Evolutionary conservation across 2,329 filamentous ascomycete genomes (phyloP).

Genomic region (Beauveria sp.): DNA sequence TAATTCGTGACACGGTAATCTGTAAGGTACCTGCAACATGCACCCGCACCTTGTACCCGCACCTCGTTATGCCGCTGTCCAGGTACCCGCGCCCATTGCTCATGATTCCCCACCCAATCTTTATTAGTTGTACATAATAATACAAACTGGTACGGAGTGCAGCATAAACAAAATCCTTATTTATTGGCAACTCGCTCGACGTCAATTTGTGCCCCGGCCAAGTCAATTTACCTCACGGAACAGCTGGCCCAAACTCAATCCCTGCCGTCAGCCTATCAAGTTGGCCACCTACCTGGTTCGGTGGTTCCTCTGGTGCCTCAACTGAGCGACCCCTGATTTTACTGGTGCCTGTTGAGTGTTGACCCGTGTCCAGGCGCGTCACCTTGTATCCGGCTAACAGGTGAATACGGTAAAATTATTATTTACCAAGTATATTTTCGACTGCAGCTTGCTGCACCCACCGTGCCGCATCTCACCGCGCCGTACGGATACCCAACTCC

Average conservation of each 20-base stretch:
- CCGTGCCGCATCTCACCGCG: constrained; percentile 2
- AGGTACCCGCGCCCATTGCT: background rate
- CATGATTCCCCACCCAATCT: background rate
- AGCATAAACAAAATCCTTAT: too few relatives aligned
- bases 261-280: constrained; percentile 2
- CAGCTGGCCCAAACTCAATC: background rate
- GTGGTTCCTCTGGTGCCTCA: background rate
- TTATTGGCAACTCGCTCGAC: background rate
- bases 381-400: background rate
- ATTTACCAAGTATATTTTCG: background rate
- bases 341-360: background rate
- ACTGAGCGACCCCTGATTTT: constrained; percentile 8
- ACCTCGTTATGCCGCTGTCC: background rate
- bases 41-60: too few relatives aligned
- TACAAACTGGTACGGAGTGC: too few relatives aligned
- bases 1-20: too few relatives aligned
- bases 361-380: constrained; percentile 7
- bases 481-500: constrained; percentile 2
- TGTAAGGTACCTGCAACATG: too few relatives aligned
- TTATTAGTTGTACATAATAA: background rate
- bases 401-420: background rate
- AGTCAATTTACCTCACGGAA: background rate
- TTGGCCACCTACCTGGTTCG: background rate
- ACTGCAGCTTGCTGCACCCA: background rate
- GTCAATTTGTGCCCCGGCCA: constrained; percentile 4